Evolutionary conservation across 148 eudicot species (phyloP), one percentile per base, ranked within the genome.

Genomic region (Nepenthes gracilis): DNA sequence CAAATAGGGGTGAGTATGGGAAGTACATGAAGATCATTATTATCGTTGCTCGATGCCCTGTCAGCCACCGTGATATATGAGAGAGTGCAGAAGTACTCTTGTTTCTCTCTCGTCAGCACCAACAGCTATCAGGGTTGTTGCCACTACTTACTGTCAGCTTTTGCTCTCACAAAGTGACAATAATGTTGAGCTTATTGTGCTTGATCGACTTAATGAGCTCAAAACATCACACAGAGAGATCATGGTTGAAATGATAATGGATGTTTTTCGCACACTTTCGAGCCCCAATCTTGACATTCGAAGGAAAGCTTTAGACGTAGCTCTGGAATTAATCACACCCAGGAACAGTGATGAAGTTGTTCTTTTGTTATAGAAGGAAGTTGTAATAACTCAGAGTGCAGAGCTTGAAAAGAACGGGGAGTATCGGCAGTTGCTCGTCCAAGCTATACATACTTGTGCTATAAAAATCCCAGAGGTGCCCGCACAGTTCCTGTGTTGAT

Each of bases 401-500:
- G 97, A 88, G 71, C 83, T 80, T 32, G 96, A 92, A 83, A 92
- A 92, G 78, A 88, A 85, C 67, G 97, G 94, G 45, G 97, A 92
- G 64, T 88, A 85, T 52, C 74, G 97, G 60, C 97, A 92, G 69
- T 81, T 92, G 96, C 97, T 92, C 73, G 88, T 92, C 69, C 96
- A 92, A 71, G 94, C 97, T 43, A 92, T 92, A 64, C 97, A 92
- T 78, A 80, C 82, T 6, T 92, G 97, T 77, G 97, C 96, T 4
- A 84, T 92, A 59, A 92, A 88, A 64, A 88, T 92, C 73, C 97
- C 97, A 1, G 96, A 92, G 78, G 96, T 85, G 97, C 97, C 56
- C 82, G 97, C 83, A 92, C 97, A n/a, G 97, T 92, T 23, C 94
- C 83, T 78, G 81, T 92, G 61, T 76, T 88, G 75, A 88, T 92